These are phyloP conservation scores for Emergomyces africanus DNA, from an alignment of 2,329 filamentous ascomycete species.

Conservation along the genomic window DNA sequence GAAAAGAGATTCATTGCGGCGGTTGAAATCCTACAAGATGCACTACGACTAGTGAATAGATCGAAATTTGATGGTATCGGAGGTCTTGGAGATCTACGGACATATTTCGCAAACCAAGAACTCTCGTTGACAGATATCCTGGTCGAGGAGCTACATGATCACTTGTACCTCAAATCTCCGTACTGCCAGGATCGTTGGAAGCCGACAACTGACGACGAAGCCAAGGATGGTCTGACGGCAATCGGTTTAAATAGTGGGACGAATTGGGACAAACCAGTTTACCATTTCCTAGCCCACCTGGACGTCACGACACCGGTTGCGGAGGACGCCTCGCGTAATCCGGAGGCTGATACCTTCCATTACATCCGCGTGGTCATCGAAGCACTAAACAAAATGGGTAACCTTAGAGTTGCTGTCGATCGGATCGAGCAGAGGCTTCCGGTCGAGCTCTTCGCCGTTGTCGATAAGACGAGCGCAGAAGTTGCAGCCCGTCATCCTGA, in stretches of 20 bases:
- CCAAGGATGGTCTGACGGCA: conserved; percentile 14
- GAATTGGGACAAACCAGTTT: conserved; percentile 42
- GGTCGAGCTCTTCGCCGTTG: conserved; percentile 84
- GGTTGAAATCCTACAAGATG: conserved; percentile 82
- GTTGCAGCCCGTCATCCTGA: conserved; percentile 88
- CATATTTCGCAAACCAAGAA: conserved; percentile 88
- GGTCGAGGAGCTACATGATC: conserved; percentile 94
- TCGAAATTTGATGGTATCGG: conserved; percentile 88
- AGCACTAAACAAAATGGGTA: conserved; percentile 75
- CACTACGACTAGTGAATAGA: conserved; percentile 67
- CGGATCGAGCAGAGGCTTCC: conserved; percentile 85
- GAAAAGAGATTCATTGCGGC: conserved; percentile 91
- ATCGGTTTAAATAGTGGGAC: conserved; percentile 20
- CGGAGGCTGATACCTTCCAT: conserved; percentile 87
- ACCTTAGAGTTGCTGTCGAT: conserved; percentile 74
- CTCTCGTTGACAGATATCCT: conserved; percentile 83
- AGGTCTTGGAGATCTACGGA: conserved; percentile 70
- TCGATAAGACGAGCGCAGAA: conserved; percentile 89
- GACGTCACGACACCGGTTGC: conserved; percentile 47
- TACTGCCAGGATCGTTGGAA: conserved; percentile 98
- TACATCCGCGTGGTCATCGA: conserved; percentile 84
- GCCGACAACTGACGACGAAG: conserved; percentile 40
- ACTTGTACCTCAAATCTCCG: conserved; percentile 92
- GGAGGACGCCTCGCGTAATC: conserved; percentile 86
- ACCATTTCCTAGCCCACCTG: conserved; percentile 44